These are phyloP conservation scores for Saccharum spontaneum DNA, from an alignment of 176 grass and related monocot species.

Conservation along the genomic window DNA sequence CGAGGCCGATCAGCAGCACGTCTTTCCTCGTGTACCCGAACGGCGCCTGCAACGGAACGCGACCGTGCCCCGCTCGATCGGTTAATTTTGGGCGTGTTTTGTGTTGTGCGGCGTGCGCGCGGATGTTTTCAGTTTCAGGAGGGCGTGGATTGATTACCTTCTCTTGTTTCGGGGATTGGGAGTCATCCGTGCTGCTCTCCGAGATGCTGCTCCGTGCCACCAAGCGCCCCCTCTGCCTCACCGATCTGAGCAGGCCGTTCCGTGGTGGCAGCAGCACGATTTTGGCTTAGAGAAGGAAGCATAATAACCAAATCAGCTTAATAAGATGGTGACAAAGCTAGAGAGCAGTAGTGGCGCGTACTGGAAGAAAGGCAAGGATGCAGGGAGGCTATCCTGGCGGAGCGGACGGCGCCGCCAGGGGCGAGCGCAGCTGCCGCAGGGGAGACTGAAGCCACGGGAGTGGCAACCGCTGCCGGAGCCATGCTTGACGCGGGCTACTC, in stretches of 20 bases:
- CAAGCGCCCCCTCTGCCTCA: conserved; percentile 21
- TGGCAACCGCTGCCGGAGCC: conserved; percentile 32
- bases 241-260: background rate
- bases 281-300: background rate
- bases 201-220: conserved; percentile 46
- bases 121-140: background rate
- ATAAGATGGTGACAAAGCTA: background rate
- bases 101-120: too few relatives aligned
- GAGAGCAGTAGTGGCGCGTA: background rate
- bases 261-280: background rate
- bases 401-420: background rate
- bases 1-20: conserved; percentile 88
- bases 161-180: conserved; percentile 46
- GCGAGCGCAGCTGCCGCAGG: background rate
- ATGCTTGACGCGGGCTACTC: conserved; percentile 23
- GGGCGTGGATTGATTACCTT: conserved; percentile 35
- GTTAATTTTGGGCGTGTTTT: too few relatives aligned
- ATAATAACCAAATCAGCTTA: background rate
- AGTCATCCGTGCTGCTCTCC: conserved; percentile 41
- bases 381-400: background rate
- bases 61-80: too few relatives aligned
- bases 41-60: conserved; percentile 42
- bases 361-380: background rate
- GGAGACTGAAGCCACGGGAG: conserved; percentile 21
- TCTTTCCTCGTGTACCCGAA: conserved; percentile 96